phyloP scores from a whole-genome alignment of 345 rosid genomes.

The Mallotus nudiflorus region DNA sequence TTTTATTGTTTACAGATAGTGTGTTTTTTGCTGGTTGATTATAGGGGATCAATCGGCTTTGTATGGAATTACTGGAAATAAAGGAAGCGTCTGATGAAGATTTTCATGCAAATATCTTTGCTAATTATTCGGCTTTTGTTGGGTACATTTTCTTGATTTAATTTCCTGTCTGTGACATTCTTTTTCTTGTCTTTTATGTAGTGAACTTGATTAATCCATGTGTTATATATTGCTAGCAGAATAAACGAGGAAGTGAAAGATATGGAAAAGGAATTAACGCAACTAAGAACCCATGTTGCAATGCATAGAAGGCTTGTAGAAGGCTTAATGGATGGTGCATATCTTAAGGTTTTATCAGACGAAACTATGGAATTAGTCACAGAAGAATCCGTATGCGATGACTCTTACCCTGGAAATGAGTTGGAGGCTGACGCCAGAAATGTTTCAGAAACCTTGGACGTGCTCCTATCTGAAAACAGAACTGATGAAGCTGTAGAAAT shows the following conservation, averaged over 20 bases:
- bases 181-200: too few relatives aligned
- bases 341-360: slow-evolving; percentile 33
- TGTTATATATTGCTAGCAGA: slow-evolving; percentile 24
- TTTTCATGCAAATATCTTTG: slow-evolving; percentile 42
- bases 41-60: slow-evolving; percentile 57
- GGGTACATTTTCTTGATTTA: slow-evolving; percentile 35
- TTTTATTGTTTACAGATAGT: too few relatives aligned
- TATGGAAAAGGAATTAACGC: slow-evolving; percentile 42
- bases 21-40: background rate
- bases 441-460: slow-evolving; percentile 47
- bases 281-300: slow-evolving; percentile 43
- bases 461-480: slow-evolving; percentile 47
- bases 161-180: too few relatives aligned
- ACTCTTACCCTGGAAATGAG: slow-evolving; percentile 22
- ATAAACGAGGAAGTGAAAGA: slow-evolving; percentile 48
- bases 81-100: slow-evolving; percentile 62
- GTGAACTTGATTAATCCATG: background rate
- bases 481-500: slow-evolving; percentile 46
- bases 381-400: slow-evolving; percentile 31
- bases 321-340: slow-evolving; percentile 37
- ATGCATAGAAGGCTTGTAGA: slow-evolving; percentile 46
- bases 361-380: slow-evolving; percentile 29
- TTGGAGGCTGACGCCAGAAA: slow-evolving; percentile 34
- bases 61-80: slow-evolving; percentile 55
- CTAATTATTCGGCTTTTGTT: slow-evolving; percentile 46